Percentiles rank a stretch among this genome's conserved stretches.
Conservation (phyloP, 805 yeast genomes). For the Ogataea paradorogensis region DNA sequence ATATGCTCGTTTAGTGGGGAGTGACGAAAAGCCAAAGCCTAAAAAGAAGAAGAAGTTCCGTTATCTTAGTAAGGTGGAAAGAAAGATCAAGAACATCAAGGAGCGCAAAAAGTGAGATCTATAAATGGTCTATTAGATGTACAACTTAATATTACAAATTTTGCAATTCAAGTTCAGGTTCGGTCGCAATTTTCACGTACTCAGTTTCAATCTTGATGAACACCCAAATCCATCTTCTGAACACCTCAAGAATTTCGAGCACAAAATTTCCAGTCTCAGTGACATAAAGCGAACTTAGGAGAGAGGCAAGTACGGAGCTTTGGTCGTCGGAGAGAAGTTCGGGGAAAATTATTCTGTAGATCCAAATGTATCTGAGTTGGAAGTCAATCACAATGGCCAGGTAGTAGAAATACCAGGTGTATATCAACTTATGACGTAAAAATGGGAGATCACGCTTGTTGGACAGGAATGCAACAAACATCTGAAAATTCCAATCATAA, state of each 20-base stretch:
- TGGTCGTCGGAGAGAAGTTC: constrained; percentile 15
- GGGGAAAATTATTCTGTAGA: constrained; percentile 43
- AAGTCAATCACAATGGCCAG: constrained; percentile 60
- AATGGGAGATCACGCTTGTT: constrained; percentile 17
- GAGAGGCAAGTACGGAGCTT: constrained; percentile 12
- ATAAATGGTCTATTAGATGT: constrained; percentile 4
- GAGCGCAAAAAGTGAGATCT: constrained; percentile 27
- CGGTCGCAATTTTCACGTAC: constrained; percentile 34
- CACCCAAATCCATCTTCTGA: constrained; percentile 89
- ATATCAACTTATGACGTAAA: constrained; percentile 33
- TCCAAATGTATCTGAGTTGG: constrained; percentile 72
- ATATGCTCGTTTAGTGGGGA: constrained; percentile 70
- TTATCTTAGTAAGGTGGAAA: constrained; percentile 77
- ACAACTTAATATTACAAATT: constrained; percentile 6
- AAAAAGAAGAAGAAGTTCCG: constrained; percentile 78
- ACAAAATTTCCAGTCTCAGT: constrained; percentile 62
- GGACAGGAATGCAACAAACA: constrained; percentile 39
- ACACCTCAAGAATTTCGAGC: constrained; percentile 69
- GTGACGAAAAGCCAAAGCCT: constrained; percentile 37
- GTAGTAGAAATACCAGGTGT: constrained; percentile 44
- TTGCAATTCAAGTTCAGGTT: constrained; percentile 25
- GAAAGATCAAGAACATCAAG: constrained; percentile 51
- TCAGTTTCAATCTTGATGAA: constrained; percentile 82
- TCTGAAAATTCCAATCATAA: constrained; percentile 80
- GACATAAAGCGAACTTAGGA: constrained; percentile 29